phyloP scores from a whole-genome alignment of 1,139 yeast species.

The Saccharomyces pastorianus region DNA sequence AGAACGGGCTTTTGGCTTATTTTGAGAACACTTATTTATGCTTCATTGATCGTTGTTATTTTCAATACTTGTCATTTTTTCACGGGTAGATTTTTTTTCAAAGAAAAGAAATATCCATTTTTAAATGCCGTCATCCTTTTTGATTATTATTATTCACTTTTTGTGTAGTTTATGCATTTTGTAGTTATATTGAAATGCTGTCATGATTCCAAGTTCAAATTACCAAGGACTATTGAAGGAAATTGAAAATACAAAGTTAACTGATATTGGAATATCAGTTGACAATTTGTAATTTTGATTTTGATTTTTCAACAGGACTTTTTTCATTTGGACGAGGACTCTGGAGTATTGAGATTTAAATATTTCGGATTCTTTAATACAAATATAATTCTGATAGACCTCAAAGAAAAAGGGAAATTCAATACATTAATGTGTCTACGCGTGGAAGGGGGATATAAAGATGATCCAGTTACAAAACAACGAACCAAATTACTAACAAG shows the following conservation, averaged over 20 bases:
- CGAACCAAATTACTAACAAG: slow-evolving; percentile 12
- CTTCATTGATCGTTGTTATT: not conserved
- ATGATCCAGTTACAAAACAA: not conserved
- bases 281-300: too few species aligned
- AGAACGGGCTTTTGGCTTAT: not conserved
- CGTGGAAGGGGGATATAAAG: not conserved
- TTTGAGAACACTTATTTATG: not conserved
- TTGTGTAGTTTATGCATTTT: slow-evolving; percentile 7
- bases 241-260: not conserved
- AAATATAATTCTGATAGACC: not conserved
- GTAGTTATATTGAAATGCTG: not conserved
- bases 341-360: not conserved
- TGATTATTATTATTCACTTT: not conserved
- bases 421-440: not conserved
- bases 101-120: not conserved
- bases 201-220: not conserved
- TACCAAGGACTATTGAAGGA: not conserved
- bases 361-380: not conserved
- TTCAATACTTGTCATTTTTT: not conserved
- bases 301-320: too few species aligned
- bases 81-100: not conserved
- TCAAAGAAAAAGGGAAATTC: not conserved
- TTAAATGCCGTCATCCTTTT: not conserved
- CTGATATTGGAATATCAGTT: not conserved
- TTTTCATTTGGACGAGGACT: not conserved